Base-by-base conservation (phyloP, 108 stramenopile species). In the Stephanodiscus minutulus region DNA sequence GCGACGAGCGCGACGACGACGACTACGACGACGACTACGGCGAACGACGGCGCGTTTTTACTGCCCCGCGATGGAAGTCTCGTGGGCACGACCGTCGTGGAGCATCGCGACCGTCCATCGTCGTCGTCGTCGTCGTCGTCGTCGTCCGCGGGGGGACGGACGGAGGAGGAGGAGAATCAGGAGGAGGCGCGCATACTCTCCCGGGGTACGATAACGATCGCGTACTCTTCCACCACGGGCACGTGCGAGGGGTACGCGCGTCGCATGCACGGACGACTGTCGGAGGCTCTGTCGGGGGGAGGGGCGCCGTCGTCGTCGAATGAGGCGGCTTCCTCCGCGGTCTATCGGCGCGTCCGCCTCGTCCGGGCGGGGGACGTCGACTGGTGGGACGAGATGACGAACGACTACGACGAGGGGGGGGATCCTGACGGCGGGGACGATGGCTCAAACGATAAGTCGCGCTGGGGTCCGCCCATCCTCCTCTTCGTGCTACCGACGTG, bases 371-470 rank as follows among this genome's bases (percentile, higher is more conserved):
- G 77, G 48, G 81, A 86, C 62, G 76, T 87, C 73, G 94, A 95
- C 77, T 95, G 94, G 94, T 95, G 91, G 91, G 94, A 95, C 75
- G 90, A 95, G 61, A 48, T 95, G n/a, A 50, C 93, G 24, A 95
- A 95, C 72, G 62, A 83, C 50, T 88, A 93, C 43, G 68, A 84
- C 15, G 81, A 81, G n/a, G n/a, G n/a, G n/a, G n/a, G n/a, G n/a
- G n/a, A n/a, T n/a, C n/a, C n/a, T n/a, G n/a, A n/a, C n/a, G n/a
- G n/a, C n/a, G n/a, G n/a, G n/a, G n/a, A n/a, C n/a, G n/a, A n/a
- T n/a, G n/a, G n/a, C n/a, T n/a, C n/a, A n/a, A n/a, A n/a, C n/a
- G n/a, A n/a, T n/a, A n/a, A n/a, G n/a, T n/a, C n/a, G n/a, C n/a
- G n/a, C n/a, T 35, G 27, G 37, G 25, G 41, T 41, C 72, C 70